Conservation (phyloP, 179 eudicot genomes). For the Silene vulgaris region DNA sequence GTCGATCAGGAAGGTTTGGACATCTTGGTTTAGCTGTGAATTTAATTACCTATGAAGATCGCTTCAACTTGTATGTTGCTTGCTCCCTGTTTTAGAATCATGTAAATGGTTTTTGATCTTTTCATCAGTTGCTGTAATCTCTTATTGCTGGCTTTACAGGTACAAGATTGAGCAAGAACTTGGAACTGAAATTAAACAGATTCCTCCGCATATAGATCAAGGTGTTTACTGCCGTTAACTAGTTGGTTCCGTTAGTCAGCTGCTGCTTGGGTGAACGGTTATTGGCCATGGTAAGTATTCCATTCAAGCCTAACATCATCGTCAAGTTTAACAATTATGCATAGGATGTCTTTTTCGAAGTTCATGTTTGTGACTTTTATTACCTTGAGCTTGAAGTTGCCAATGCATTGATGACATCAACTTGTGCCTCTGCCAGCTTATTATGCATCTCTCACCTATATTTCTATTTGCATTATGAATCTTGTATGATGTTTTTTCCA, state of each 20-base stretch:
- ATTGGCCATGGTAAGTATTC: constrained; percentile 25
- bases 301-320: not conserved
- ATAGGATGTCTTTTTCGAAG: not conserved
- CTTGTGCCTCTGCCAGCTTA: not conserved
- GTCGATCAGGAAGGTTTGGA: constrained; percentile 90
- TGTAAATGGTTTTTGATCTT: not conserved
- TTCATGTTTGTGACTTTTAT: not conserved
- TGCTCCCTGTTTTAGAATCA: constrained; percentile 11
- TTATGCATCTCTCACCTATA: not conserved
- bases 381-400: not conserved
- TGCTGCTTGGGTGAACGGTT: constrained; percentile 18
- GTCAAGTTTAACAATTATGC: not conserved
- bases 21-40: constrained; percentile 92
- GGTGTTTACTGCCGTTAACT: constrained; percentile 33
- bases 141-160: constrained; percentile 33
- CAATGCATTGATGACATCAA: not conserved
- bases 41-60: constrained; percentile 88
- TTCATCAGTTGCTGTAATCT: constrained; percentile 27
- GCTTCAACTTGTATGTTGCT: constrained; percentile 68
- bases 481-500: not conserved
- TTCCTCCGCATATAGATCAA: constrained; percentile 43
- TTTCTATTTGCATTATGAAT: not conserved
- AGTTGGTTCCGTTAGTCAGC: not conserved
- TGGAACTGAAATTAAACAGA: constrained; percentile 50
- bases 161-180: constrained; percentile 62